Percentiles rank a stretch among this genome's conserved stretches.
Evolutionary conservation across 106 monocot species (phyloP).

Genomic region (Platanthera zijinensis): DNA sequence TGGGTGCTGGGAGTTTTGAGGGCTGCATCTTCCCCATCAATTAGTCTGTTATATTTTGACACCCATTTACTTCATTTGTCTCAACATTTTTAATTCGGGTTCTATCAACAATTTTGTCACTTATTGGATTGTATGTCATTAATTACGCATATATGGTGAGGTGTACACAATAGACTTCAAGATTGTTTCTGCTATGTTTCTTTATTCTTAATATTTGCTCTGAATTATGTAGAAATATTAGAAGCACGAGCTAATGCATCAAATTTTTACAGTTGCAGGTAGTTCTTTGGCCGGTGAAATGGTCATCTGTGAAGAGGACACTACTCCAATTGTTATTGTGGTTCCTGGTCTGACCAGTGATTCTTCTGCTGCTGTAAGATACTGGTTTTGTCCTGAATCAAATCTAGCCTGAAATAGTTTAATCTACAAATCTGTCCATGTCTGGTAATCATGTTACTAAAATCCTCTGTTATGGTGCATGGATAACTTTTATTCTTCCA

Average conservation of each 20-base stretch:
- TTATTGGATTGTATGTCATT: not conserved
- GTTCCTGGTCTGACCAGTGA: conserved; percentile 52
- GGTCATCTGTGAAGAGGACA: conserved; percentile 34
- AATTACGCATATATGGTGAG: too few species aligned
- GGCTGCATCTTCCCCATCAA: too few species aligned
- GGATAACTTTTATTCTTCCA: not conserved
- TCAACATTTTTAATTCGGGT: not conserved
- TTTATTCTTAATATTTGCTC: not conserved
- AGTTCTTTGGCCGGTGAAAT: conserved; percentile 11
- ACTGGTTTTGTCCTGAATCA: not conserved
- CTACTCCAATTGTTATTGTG: conserved; percentile 37
- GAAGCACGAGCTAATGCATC: conserved; percentile 1
- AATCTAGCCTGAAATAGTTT: not conserved
- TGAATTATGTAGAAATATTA: not conserved
- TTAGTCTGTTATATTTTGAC: not conserved
- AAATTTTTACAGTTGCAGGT: conserved; percentile 22
- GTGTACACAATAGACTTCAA: not conserved
- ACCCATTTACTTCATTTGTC: not conserved
- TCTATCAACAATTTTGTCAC: not conserved
- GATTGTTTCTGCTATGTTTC: not conserved
- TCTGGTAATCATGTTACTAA: not conserved
- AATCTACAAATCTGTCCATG: not conserved
- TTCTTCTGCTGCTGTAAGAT: conserved; percentile 40
- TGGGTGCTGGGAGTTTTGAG: too few species aligned
- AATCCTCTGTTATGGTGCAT: not conserved